Evolutionary conservation across 768 basidiomycete genomes (phyloP).

Genomic region (Fibroporia radiculosa): DNA sequence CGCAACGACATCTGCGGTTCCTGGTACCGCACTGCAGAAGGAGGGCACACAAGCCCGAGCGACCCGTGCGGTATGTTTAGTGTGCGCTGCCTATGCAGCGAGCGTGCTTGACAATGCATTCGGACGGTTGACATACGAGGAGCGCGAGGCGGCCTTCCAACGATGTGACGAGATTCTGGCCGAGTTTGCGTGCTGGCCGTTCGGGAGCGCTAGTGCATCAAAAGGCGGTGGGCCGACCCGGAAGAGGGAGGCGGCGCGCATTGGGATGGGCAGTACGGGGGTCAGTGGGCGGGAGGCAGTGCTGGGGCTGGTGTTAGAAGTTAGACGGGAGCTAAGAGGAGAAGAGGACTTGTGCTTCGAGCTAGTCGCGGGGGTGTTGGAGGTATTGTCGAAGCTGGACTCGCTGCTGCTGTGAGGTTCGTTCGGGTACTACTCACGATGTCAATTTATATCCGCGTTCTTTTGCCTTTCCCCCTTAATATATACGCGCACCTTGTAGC

Average conservation of each 20-base stretch:
- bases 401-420: conserved; percentile 55
- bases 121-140: conserved; percentile 82
- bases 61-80: conserved; percentile 75
- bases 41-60: conserved; percentile 77
- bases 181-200: conserved; percentile 90
- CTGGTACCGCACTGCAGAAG: conserved; percentile 63
- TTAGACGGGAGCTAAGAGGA: conserved; percentile 57
- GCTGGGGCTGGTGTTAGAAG: conserved; percentile 67
- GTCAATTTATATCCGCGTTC: no score
- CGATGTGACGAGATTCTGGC: conserved; percentile 91
- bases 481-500: no score
- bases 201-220: conserved; percentile 37
- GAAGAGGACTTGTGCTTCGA: conserved; percentile 86
- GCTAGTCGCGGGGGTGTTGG: conserved; percentile 84
- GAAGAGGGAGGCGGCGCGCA: conserved; percentile 33
- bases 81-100: conserved; percentile 89
- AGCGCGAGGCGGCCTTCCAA: conserved; percentile 87
- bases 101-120: conserved; percentile 95
- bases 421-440: no score
- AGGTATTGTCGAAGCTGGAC: conserved; percentile 90
- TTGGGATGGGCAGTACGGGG: conserved; percentile 48
- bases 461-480: no score
- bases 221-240: conserved; percentile 13
- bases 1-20: conserved; percentile 73
- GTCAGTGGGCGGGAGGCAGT: conserved; percentile 55